Evolutionary conservation across 257 asterid species (phyloP), one percentile per base, ranked within the genome.

Genomic region (Marsdenia floribunda): DNA sequence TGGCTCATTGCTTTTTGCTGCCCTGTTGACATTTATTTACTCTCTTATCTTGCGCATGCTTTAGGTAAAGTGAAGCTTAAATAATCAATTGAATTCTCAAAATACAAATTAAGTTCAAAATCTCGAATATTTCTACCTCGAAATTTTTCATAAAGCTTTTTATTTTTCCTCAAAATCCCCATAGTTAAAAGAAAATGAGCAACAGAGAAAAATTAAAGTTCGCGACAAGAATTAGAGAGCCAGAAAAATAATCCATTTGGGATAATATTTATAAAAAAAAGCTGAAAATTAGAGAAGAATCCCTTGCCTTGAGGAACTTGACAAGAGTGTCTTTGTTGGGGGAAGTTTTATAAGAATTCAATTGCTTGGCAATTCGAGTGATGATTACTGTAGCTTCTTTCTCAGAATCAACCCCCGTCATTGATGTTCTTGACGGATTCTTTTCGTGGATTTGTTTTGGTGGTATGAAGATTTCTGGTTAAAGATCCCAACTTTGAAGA

Each of bases 301-400:
- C 7, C 4, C 14, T 57, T 80, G 88, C 97, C 82, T 92, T 79
- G 73, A 92, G 96, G 40, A 87, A 78, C 79, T 90, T 85, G 79
- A 87, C 84, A 33, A 90, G 82, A 67, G 52, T 29, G 80, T 76
- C 89, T 79, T 89, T 89, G 87, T 80, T 82, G 75, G 96, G 92
- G 82, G 91, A 87, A 71, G 72, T 81, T 80, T 79, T 79, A 74
- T 52, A 82, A 24, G 85, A 77, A 71, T 76, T 80, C 72, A 92
- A 87, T 78, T 76, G 85, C 75, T 84, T 82, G 75, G 90, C 91
- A 66, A 88, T 71, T 79, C 78, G 82, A 55, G 64, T 54, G 58
- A 90, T 79, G 74, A 79, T 71, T 38, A 77, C 71, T 68, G 76
- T 65, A 24, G 90, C 84, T 73, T 77, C 86, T 55, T 60, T 75